Evolutionary conservation across 495 filamentous ascomycete genomes (phyloP), one percentile per base, ranked within the genome.

Genomic region (Aspergillus diversus): DNA sequence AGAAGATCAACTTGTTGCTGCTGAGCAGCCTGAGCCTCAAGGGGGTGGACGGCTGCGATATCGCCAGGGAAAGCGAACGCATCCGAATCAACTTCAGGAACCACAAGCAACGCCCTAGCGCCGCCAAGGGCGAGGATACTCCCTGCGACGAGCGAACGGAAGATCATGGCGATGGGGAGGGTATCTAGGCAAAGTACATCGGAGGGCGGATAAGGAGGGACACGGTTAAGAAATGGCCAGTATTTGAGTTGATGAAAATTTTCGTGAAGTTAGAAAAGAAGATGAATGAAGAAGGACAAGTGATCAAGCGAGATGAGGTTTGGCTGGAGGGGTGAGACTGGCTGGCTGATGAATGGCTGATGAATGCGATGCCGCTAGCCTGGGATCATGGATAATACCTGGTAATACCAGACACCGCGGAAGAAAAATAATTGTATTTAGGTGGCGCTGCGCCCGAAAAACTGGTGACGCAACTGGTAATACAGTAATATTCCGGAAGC

Each of bases 61-160:
- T 71, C 74, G 35, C 63, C 65, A 33, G 72, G 66, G 39, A 69
- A 59, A 35, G 63, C 61, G 33, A 75, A 65, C 34, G 70, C 55
- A 32, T 77, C 70, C 31, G 61, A 61, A 33, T 75, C 71, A 47
- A 71, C 63, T 58, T 81, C 81, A 50, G 79, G 80, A 49, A 79
- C 61, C 42, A 85, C 73, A 53, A 84, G 69, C 62, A 84, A 73
- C n/a, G 81, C 80, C 42, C 73, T 76, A 66, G 78, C 74, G 69
- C 73, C 68, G 68, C 73, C 65, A 42, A 82, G 67, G 39, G 76
- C 80, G 54, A 79, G 69, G 34, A 73, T 71, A 62, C 75, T 75
- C 65, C 74, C 77, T 50, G 80, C 63, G 16, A 80, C 64, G 39
- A 79, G 65, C 61, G 77, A 80, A 55, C 75, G 77, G 46, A 82